Base-by-base conservation (phyloP, 495 filamentous ascomycete species). In the Neurospora sp. region DNA sequence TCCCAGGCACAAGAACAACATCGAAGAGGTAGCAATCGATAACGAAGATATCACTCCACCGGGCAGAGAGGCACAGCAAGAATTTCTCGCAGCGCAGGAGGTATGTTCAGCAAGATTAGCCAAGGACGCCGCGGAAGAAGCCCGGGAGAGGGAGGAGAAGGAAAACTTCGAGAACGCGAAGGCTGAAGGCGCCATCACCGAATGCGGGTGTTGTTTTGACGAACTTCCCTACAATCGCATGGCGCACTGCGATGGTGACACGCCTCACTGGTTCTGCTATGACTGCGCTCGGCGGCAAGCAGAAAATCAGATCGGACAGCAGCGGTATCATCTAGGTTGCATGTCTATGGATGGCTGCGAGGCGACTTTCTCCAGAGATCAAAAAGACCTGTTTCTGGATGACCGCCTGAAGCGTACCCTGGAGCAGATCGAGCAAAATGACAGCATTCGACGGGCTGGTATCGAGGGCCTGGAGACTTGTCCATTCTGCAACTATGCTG, bases 401-500 rank as follows among this genome's bases (percentile, higher is more conserved):
- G 80, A 84, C 16, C 88, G 87, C 72, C 77, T 85, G 1, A 78
- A 80, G 4, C 82, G 87, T 37, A 87, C 88, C 1, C 81, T 97
- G 2, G 91, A 92, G 18, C 84, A 86, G 23, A 84, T 94, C 66
- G 91, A 95, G 77, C 89, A 91, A 77, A 87, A 92, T 72, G 87
- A 90, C 31, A 87, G 87, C 39, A 84, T 97, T 31, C 85, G 88
- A 38, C 78, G 87, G 76, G 91, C 92, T 3, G 86, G 87, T 14
- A 86, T 93, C 69, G 87, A 92, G 39, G 87, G 88, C 54, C 87
- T 93, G 49, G 90, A 85, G 72, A 86, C 82, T 8, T 97, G 94
- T 75, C 93, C 94, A 2, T 95, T 95, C 79, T 97, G 94, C 80
- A 89, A 91, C 37, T 96, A 88, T 82, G 93, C 91, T 46, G 92